Evolutionary conservation across 2,329 filamentous ascomycete genomes (phyloP), one percentile per base, ranked within the genome.

Genomic region (Botrytis squamosa): DNA sequence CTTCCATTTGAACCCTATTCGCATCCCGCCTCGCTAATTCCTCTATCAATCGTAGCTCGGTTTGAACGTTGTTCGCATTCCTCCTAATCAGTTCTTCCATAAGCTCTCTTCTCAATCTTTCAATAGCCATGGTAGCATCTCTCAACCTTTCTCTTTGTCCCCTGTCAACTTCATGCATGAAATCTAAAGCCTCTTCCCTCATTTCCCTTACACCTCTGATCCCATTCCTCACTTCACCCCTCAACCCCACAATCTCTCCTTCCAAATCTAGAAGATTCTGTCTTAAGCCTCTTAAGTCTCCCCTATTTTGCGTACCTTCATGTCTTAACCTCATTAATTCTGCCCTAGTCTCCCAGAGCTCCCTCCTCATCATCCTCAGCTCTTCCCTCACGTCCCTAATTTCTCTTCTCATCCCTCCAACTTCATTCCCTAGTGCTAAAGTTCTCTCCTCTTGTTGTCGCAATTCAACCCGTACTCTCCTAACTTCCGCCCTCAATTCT

Each of bases 51-150:
- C 52, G n/a, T 57, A 57, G n/a, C n/a, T 57, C 52, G 3, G 29
- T 29, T 29, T 57, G 52, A 29, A 57, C 14, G 12, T 57, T 29
- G 6, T 29, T 29, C n/a, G 10, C 52, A n/a, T 57, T 6, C 25
- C n/a, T 57, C n/a, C 14, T 18, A 16, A 16, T 3, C 16, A 57
- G 29, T 42, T n/a, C 59, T 40, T 66, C 69, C 42, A 25, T 12
- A 29, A 71, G 33, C 25, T 71, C 69, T 65, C 69, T 55, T 57
- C 66, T 68, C 6, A 68, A 33, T 14, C 1, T 20, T 42, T 55
- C 49, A 29, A 42, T 57, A 33, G 16, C 18, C 14, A 29, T 57
- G 1, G 12, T n/a, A 2, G 18, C 18, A 57, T 55, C 33, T 33
- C 46, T 55, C 33, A 55, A 7, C 4, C 33, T 68, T n/a, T 40